Percentiles rank a stretch among this genome's conserved stretches.
phyloP scores from a whole-genome alignment of 2,329 filamentous ascomycete genomes.

The Aureobasidium sp. region DNA sequence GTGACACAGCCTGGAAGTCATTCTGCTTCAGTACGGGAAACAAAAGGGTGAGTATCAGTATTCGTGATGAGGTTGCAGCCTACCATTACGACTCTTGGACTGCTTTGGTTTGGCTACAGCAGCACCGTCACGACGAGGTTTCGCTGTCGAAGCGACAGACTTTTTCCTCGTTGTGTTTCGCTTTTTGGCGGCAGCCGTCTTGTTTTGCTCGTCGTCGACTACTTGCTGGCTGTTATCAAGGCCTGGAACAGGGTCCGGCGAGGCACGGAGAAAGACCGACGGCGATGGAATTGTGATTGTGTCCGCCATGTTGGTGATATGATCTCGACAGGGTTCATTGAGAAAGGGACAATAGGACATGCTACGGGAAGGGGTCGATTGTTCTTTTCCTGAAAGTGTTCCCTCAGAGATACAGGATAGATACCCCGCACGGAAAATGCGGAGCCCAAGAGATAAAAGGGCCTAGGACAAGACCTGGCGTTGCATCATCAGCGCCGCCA shows the following conservation, averaged over 20 bases:
- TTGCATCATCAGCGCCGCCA: constrained; percentile 12
- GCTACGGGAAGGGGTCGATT: constrained; percentile 3
- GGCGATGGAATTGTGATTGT: constrained; percentile 55
- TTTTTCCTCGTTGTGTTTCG: constrained; percentile 20
- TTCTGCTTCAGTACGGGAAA: constrained; percentile 19
- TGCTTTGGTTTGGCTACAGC: constrained; percentile 57
- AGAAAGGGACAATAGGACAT: background rate
- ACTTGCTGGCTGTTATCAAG: constrained; percentile 22
- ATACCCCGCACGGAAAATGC: constrained; percentile 10
- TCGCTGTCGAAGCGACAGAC: constrained; percentile 21
- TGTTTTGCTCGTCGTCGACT: constrained; percentile 24
- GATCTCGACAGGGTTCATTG: constrained; percentile 5
- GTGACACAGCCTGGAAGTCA: constrained; percentile 56
- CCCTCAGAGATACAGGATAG: constrained; percentile 4
- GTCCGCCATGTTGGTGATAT: constrained; percentile 40
- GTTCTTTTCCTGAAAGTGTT: constrained; percentile 11
- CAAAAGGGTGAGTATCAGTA: background rate
- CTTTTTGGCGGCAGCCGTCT: constrained; percentile 18
- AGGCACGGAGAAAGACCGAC: constrained; percentile 45
- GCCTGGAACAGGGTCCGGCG: constrained; percentile 23
- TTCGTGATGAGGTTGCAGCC: constrained; percentile 3
- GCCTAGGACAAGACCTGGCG: constrained; percentile 2
- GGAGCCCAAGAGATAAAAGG: constrained; percentile 8
- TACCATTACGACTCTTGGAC: constrained; percentile 71
- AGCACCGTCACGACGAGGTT: constrained; percentile 25